Conservation (phyloP, 495 filamentous ascomycete genomes). For the Aspergillus affinis region DNA sequence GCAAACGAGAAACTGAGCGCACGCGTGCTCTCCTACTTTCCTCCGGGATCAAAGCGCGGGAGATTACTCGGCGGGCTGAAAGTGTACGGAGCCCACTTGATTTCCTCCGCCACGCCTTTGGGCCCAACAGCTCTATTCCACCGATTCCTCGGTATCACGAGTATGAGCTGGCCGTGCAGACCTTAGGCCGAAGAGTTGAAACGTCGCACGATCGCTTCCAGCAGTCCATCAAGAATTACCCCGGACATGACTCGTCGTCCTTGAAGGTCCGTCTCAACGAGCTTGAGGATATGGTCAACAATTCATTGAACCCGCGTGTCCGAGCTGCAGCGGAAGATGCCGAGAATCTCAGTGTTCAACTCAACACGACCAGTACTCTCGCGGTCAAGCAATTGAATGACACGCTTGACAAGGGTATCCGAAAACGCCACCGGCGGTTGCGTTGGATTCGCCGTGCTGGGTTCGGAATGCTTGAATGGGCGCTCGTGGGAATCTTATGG, state of each 20-base stretch:
- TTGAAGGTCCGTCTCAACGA: slow-evolving; percentile 47
- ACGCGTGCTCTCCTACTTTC: slow-evolving; percentile 72
- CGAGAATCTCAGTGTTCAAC: slow-evolving; percentile 68
- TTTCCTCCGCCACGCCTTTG: slow-evolving; percentile 36
- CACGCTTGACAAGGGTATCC: slow-evolving; percentile 67
- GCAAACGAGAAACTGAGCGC: slow-evolving; percentile 70
- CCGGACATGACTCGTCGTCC: slow-evolving; percentile 39
- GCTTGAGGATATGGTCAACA: slow-evolving; percentile 51
- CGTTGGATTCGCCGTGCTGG: slow-evolving; percentile 68
- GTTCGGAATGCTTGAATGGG: slow-evolving; percentile 76
- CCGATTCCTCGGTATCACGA: slow-evolving; percentile 59
- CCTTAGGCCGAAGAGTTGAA: slow-evolving; percentile 58
- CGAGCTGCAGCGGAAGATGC: slow-evolving; percentile 70
- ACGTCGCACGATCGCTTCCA: slow-evolving; percentile 54
- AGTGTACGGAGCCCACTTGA: slow-evolving; percentile 39
- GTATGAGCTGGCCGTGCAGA: slow-evolving; percentile 66
- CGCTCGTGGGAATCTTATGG: slow-evolving; percentile 77
- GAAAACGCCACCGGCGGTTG: slow-evolving; percentile 66
- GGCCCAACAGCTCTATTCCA: slow-evolving; percentile 33
- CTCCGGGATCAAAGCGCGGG: slow-evolving; percentile 81
- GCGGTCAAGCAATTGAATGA: slow-evolving; percentile 76
- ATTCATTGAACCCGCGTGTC: slow-evolving; percentile 62
- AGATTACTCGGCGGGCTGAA: slow-evolving; percentile 66
- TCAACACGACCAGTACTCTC: slow-evolving; percentile 71
- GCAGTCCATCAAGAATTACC: slow-evolving; percentile 52